Percentiles rank a stretch among this genome's conserved stretches.
These are phyloP conservation scores for Priceomyces melissophilus DNA, from an alignment of 805 yeast species.

Conservation along the genomic window DNA sequence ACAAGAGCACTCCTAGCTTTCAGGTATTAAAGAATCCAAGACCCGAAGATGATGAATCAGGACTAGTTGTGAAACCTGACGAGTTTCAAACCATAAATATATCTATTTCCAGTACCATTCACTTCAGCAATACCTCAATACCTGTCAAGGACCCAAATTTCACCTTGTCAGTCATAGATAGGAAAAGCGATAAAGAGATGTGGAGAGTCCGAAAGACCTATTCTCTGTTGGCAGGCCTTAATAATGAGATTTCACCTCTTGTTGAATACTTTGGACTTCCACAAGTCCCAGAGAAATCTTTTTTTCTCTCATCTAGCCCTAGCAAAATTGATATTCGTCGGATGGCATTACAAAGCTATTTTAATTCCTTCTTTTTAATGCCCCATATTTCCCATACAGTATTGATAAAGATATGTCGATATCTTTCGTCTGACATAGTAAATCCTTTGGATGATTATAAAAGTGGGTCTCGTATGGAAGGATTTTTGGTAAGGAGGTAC, in stretches of 20 bases:
- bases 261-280: constrained; percentile 55
- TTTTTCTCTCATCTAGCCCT: constrained; percentile 61
- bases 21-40: constrained; percentile 20
- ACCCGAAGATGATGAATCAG: constrained; percentile 38
- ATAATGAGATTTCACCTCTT: constrained; percentile 53
- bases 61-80: constrained; percentile 56
- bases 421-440: constrained; percentile 64
- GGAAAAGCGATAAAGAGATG: constrained; percentile 59
- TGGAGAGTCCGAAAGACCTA: constrained; percentile 71
- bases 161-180: constrained; percentile 61
- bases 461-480: constrained; percentile 58
- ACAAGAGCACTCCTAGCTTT: constrained; percentile 7
- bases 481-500: constrained; percentile 59
- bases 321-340: constrained; percentile 61
- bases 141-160: constrained; percentile 57
- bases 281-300: constrained; percentile 57
- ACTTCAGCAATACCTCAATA: constrained; percentile 14
- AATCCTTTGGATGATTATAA: constrained; percentile 53
- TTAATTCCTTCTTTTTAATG: constrained; percentile 51
- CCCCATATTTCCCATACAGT: constrained; percentile 57
- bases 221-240: constrained; percentile 58
- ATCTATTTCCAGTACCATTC: constrained; percentile 47
- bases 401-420: constrained; percentile 54
- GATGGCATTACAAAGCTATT: constrained; percentile 54
- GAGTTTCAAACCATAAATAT: constrained; percentile 52